Evolutionary conservation across 352 stramenopile genomes (phyloP).

Genomic region (Paralagenidium karlingii): DNA sequence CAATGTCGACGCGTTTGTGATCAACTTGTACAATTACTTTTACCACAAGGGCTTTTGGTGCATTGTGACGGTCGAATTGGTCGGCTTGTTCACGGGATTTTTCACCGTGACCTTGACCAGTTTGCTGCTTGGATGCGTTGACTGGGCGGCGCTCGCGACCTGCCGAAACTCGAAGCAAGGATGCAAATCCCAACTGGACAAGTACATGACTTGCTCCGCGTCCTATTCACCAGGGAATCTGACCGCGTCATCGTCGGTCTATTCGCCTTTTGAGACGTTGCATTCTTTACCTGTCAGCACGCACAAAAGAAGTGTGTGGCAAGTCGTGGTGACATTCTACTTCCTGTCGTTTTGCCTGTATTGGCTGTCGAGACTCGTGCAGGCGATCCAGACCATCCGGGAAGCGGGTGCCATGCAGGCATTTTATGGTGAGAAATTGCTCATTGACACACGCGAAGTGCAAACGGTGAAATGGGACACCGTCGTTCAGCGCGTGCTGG

Average conservation of each 20-base stretch:
- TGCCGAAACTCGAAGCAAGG: slow-evolving; percentile 65
- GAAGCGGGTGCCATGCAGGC: slow-evolving; percentile 83
- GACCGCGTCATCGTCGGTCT: too few relatives aligned
- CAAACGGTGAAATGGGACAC: slow-evolving; percentile 83
- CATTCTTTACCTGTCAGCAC: too few relatives aligned
- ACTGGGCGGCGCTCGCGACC: slow-evolving; percentile 86
- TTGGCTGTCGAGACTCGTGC: slow-evolving; percentile 78
- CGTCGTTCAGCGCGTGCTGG: slow-evolving; percentile 80
- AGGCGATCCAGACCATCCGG: slow-evolving; percentile 71
- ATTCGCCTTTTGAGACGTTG: too few relatives aligned
- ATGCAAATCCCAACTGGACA: too few relatives aligned
- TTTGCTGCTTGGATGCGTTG: slow-evolving; percentile 92
- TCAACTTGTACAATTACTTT: slow-evolving; percentile 92
- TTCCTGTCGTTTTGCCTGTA: slow-evolving; percentile 92
- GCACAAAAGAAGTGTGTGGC: slow-evolving; percentile 28
- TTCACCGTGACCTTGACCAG: slow-evolving; percentile 94
- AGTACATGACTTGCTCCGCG: slow-evolving; percentile 18
- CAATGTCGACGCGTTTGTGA: slow-evolving; percentile 88
- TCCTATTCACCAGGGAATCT: too few relatives aligned
- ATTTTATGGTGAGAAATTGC: slow-evolving; percentile 56
- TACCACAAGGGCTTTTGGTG: slow-evolving; percentile 87
- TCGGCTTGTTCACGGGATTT: slow-evolving; percentile 86
- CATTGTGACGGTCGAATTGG: slow-evolving; percentile 83
- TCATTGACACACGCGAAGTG: slow-evolving; percentile 77
- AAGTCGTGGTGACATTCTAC: slow-evolving; percentile 82